These are phyloP conservation scores for Emmonsiellopsis sp. DNA, from an alignment of 2,329 filamentous ascomycete species.

Conservation along the genomic window DNA sequence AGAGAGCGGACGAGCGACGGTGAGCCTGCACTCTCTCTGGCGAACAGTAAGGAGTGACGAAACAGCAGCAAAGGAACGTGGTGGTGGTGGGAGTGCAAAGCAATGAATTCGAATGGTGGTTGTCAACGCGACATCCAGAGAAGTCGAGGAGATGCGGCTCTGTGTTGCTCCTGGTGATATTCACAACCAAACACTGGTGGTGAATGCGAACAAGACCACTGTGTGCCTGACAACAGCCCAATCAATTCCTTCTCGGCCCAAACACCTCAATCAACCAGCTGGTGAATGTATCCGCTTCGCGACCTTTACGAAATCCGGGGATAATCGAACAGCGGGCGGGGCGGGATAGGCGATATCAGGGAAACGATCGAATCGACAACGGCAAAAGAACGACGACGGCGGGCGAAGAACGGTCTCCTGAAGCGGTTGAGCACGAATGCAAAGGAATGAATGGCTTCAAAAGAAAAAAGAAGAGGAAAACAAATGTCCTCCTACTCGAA, in stretches of 20 bases:
- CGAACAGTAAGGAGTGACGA: too few species aligned
- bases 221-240: too few species aligned
- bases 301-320: background rate
- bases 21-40: too few species aligned
- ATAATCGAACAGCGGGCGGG: background rate
- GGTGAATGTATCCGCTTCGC: background rate
- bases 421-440: constrained; percentile 1
- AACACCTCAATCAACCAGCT: background rate
- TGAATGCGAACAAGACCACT: too few species aligned
- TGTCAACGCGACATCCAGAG: too few species aligned
- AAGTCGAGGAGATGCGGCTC: too few species aligned
- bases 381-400: background rate
- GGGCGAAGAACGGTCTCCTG: background rate
- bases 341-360: background rate
- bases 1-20: background rate
- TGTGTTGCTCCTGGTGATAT: too few species aligned
- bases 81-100: too few species aligned
- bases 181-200: too few species aligned
- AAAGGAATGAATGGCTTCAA: constrained; percentile 1
- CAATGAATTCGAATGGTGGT: too few species aligned
- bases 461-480: background rate
- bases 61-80: too few species aligned
- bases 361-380: background rate
- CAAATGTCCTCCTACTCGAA: background rate
- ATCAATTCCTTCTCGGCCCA: background rate